Evolutionary conservation across 1,284 basidiomycete species (phyloP), one percentile per base, ranked within the genome.

Genomic region (Leccinum pallidistipes): DNA sequence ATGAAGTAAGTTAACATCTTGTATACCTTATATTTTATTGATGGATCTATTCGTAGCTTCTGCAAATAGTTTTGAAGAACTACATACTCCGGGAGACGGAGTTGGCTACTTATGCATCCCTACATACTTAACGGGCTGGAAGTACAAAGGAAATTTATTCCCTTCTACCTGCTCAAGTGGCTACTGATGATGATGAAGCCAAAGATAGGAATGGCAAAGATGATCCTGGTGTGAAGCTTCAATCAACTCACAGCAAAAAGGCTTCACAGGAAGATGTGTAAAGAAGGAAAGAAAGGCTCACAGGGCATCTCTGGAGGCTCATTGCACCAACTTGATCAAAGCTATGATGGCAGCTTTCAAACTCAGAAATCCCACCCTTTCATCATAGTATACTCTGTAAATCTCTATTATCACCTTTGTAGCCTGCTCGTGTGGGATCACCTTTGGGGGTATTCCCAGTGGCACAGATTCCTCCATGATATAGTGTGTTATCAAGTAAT

Each of bases 261-360:
- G 38, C 21, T 27, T n/a, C 18, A 5, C 24, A 40, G 52, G 10
- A 58, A 43, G 49, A 58, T 9, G n/a, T 40, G 3, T 16, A 52
- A 27, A 29, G 9, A 16, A 51, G 29, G 38, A 14, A 36, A 36
- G 34, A 14, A 36, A 36, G 34, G 34, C 38, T 40, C 38, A n/a
- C n/a, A 40, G 4, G n/a, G 38, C 38, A 14, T 40, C 38, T n/a
- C 38, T 40, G 16, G 16, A n/a, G 16, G 14, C 38, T 40, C 38
- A 40, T 16, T 52, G 34, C 3, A 27, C 16, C 24, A 5, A 9
- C 6, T 43, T 59, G 43, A 6, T 14, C 3, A 47, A 49, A 9
- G 58, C 58, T n/a, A 59, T 59, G 58, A 12, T 6, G 18, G n/a
- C 3, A 3, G 51, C 58, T 9, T 54, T 43, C 58, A 55, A 55